These are phyloP conservation scores for Brettanomyces naardenensis DNA, from an alignment of 805 yeast species.

Conservation along the genomic window DNA sequence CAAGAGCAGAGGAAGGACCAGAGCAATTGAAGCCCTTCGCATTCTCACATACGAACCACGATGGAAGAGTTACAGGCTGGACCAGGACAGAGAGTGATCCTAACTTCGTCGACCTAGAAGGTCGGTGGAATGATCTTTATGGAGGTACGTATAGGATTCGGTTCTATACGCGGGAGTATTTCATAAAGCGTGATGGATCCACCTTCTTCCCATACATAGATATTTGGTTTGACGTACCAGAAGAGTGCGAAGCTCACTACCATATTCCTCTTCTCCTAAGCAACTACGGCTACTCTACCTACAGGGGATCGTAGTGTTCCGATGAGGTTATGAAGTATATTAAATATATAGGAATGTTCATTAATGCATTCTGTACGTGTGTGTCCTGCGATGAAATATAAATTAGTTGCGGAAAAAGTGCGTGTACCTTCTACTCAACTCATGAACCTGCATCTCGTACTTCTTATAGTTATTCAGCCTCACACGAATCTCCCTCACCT, in stretches of 20 bases:
- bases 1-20: constrained; percentile 2
- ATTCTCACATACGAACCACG: constrained; percentile 60
- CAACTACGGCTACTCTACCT: constrained; percentile 83
- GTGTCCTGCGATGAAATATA: neutral
- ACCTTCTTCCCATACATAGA: constrained; percentile 89
- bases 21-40: constrained; percentile 42
- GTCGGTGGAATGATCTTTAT: constrained; percentile 35
- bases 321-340: neutral
- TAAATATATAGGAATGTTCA: too few relatives aligned
- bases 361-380: neutral
- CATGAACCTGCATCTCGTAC: constrained; percentile 61
- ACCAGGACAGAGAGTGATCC: constrained; percentile 7
- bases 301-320: constrained; percentile 52
- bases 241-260: constrained; percentile 71
- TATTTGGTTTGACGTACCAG: constrained; percentile 58
- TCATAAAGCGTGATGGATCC: constrained; percentile 28
- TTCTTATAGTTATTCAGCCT: constrained; percentile 62
- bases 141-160: constrained; percentile 71
- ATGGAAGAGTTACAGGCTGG: constrained; percentile 79
- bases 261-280: constrained; percentile 84
- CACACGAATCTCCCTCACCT: constrained; percentile 47
- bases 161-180: constrained; percentile 69
- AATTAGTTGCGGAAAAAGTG: constrained; percentile 47
- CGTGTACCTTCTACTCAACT: constrained; percentile 49
- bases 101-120: constrained; percentile 7